Percentiles rank a stretch among this genome's conserved stretches.
Conservation (phyloP, 2,329 filamentous ascomycete genomes). For the Fusarium sp. region DNA sequence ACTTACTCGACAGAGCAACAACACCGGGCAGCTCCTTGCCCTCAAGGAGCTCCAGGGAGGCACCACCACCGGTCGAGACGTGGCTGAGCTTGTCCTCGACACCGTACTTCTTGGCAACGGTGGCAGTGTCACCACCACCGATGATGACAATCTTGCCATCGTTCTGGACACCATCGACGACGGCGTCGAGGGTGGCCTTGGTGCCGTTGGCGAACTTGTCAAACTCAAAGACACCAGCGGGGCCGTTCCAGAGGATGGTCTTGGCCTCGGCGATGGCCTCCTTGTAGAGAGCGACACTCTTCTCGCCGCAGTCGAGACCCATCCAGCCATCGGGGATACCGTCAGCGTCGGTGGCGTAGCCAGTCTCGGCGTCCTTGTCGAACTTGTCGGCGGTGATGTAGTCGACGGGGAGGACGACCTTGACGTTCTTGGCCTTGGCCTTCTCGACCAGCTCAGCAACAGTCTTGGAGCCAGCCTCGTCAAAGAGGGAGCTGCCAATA, state of each 20-base stretch:
- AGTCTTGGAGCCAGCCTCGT: conserved; percentile 93
- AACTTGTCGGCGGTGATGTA: conserved; percentile 98
- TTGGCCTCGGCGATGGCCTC: conserved; percentile 86
- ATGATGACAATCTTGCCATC: conserved; percentile 97
- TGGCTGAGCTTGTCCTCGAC: conserved; percentile 98
- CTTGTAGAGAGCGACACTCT: conserved; percentile 91
- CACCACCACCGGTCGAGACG: conserved; percentile 96
- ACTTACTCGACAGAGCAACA: conserved; percentile 85
- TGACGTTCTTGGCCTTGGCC: conserved; percentile 95
- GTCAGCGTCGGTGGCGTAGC: conserved; percentile 84
- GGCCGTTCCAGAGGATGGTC: conserved; percentile 99
- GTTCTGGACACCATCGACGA: conserved; percentile 79
- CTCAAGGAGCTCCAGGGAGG: conserved; percentile 94
- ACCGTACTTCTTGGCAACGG: conserved; percentile 96
- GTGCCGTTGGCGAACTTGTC: conserved; percentile 94
- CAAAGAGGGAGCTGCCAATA: conserved; percentile 93
- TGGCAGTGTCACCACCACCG: conserved; percentile 97
- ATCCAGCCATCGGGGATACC: conserved; percentile 98
- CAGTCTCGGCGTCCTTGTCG: conserved; percentile 82
- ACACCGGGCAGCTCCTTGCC: conserved; percentile 98
- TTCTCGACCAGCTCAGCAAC: conserved; percentile 90
- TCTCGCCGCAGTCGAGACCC: conserved; percentile 93
- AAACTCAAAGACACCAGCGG: conserved; percentile 97
- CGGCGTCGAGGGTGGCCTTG: conserved; percentile 90
- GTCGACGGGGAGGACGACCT: conserved; percentile 93